phyloP scores from a whole-genome alignment of 495 filamentous ascomycete genomes.

The Sabuloglossum arenarium region DNA sequence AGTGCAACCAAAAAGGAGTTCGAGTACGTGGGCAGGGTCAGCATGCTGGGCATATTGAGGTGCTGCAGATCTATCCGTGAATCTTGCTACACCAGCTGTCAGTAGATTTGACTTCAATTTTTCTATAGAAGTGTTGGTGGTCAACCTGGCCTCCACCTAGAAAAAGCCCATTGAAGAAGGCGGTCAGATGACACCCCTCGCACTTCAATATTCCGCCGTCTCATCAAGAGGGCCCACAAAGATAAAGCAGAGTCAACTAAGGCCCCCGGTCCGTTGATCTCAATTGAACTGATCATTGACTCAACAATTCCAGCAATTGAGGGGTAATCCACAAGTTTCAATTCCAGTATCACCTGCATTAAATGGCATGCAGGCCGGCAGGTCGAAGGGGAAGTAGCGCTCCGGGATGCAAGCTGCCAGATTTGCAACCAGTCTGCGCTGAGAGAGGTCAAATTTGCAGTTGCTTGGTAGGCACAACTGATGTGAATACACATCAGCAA shows the following conservation, averaged over 20 bases:
- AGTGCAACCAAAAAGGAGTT: constrained; percentile 20
- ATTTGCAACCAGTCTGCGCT: constrained; percentile 40
- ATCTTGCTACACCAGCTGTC: constrained; percentile 15
- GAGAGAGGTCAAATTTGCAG: constrained; percentile 15
- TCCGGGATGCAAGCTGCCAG: constrained; percentile 54
- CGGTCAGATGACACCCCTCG: constrained; percentile 46
- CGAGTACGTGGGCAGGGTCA: constrained; percentile 17
- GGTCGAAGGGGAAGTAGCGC: constrained; percentile 42
- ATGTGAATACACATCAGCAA: constrained; percentile 9
- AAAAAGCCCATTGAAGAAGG: constrained; percentile 59
- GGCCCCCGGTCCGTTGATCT: constrained; percentile 58
- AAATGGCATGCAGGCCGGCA: constrained; percentile 69
- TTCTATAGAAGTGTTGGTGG: constrained; percentile 4
- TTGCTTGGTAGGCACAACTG: constrained; percentile 27
- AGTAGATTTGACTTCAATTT: constrained; percentile 11
- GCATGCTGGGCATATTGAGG: constrained; percentile 16
- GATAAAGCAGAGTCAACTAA: constrained; percentile 62
- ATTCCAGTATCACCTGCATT: constrained; percentile 42
- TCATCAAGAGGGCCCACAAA: constrained; percentile 45
- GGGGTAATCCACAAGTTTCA: constrained; percentile 38
- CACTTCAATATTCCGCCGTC: constrained; percentile 35
- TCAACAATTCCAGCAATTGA: constrained; percentile 39
- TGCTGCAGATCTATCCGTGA: constrained; percentile 1
- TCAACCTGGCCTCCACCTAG: constrained; percentile 58
- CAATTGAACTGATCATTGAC: constrained; percentile 48